Percentiles rank a stretch among this genome's conserved stretches.
These are phyloP conservation scores for Ascochyta clinopodiicola DNA, from an alignment of 2,329 filamentous ascomycete species.

Conservation along the genomic window DNA sequence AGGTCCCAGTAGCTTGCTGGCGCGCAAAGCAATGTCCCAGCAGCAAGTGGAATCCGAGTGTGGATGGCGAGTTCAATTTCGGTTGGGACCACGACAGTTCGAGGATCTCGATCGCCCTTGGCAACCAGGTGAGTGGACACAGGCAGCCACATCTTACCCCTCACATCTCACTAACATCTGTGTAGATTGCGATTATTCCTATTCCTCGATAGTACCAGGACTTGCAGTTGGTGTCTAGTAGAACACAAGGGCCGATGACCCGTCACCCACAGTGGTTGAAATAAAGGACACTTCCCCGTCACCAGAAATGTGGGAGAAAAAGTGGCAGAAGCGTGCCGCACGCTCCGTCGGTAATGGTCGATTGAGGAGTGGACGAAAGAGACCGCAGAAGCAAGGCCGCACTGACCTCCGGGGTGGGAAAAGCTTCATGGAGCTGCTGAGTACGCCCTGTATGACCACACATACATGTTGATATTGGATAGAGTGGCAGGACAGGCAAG, in stretches of 20 bases:
- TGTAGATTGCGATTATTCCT: slow-evolving; percentile 46
- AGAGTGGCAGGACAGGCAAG: too few species aligned
- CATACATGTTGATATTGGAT: not conserved
- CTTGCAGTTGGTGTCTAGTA: not conserved
- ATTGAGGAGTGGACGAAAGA: not conserved
- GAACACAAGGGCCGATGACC: not conserved
- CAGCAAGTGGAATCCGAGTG: slow-evolving; percentile 41
- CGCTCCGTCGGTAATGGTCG: not conserved
- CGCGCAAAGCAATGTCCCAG: slow-evolving; percentile 35
- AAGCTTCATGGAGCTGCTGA: not conserved
- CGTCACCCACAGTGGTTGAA: not conserved
- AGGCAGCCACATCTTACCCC: not conserved
- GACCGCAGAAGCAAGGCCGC: not conserved
- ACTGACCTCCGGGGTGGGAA: not conserved
- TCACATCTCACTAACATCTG: slow-evolving; percentile 9
- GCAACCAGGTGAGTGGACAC: slow-evolving; percentile 43
- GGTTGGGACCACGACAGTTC: slow-evolving; percentile 50
- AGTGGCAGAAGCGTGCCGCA: not conserved
- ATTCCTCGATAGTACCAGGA: slow-evolving; percentile 31
- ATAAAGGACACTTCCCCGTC: not conserved
- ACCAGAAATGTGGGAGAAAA: not conserved
- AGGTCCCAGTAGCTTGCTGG: slow-evolving; percentile 46
- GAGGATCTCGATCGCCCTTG: slow-evolving; percentile 46
- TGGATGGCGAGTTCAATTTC: slow-evolving; percentile 46
- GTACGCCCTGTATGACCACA: not conserved